These are phyloP conservation scores for Lipomyces orientalis DNA, from an alignment of 805 yeast genomes.

Conservation along the genomic window DNA sequence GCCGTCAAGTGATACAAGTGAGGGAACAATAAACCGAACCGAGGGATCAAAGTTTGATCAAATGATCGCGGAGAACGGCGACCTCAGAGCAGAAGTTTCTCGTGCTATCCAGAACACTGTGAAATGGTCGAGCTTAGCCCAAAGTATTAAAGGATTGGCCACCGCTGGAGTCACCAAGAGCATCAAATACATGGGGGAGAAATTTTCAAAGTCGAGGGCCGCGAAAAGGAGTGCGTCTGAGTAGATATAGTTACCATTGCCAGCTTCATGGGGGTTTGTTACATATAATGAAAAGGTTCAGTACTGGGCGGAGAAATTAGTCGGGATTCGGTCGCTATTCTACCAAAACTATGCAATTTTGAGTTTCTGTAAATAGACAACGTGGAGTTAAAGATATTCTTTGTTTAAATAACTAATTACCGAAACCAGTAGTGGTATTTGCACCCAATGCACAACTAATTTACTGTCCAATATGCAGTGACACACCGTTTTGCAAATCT, in stretches of 20 bases:
- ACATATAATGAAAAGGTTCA: background rate
- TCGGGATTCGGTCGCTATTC: background rate
- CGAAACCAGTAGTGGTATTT: background rate
- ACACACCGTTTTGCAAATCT: background rate
- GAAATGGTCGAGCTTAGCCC: conserved; percentile 69
- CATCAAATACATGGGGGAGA: conserved; percentile 75
- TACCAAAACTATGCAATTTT: background rate
- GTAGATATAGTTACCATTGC: background rate
- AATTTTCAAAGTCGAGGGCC: conserved; percentile 51
- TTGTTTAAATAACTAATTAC: background rate
- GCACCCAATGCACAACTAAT: background rate
- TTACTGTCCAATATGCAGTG: conserved; percentile 6
- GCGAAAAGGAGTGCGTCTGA: conserved; percentile 10
- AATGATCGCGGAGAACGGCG: conserved; percentile 52
- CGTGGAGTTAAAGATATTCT: background rate
- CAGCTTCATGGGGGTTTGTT: background rate
- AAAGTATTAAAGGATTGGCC: conserved; percentile 79
- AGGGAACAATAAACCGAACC: background rate
- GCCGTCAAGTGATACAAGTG: background rate
- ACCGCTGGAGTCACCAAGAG: conserved; percentile 85
- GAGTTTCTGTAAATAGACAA: conserved; percentile 4
- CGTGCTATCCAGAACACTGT: conserved; percentile 62
- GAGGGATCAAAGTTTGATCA: conserved; percentile 48
- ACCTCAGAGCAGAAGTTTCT: conserved; percentile 48
- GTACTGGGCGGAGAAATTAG: background rate